Base-by-base conservation (phyloP, 2,329 filamentous ascomycete species). In the Cercospora nicotianae region DNA sequence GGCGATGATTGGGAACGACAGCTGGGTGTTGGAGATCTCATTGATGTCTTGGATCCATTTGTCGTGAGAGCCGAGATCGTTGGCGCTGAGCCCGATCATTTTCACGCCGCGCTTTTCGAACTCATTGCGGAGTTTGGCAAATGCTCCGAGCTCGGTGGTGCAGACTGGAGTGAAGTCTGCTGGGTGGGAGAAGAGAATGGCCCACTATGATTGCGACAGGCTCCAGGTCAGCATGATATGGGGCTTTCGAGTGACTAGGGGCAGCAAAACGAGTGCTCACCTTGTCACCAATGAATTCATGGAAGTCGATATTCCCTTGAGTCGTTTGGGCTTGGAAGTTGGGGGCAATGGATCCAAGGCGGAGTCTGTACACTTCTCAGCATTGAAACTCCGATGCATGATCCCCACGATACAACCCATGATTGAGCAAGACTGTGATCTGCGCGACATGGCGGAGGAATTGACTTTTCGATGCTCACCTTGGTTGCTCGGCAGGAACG, bases 121-220 rank as follows among this genome's bases (percentile, higher is more conserved):
- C 81, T 97, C 93, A 76, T 89, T 87, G 84, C 93, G 89, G 71
- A 97, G 86, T 83, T 94, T 95, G 75, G 93, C 91, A 77, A 97
- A 96, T 68, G 93, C 93, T 71, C 93, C 94, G 70, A 97, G 90
- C 84, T 97, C 94, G 64, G 93, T 97, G 72, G 94, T 97, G 87
- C 94, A 97, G 68, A 97, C 94, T 64, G 94, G 94, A 1, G 94
- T 97, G 86, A 92, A 97, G 82, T 97, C 94, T 68, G 82, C 90
- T 3, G 92, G 92, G 83, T 94, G 92, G 33, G 90, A 93, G 85
- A 95, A 94, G 75, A 95, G 85, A 72, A 95, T 87, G 67, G 90
- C 88, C 92, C 92, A 73, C 60, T 63, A 28, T 12, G 23, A 28
- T 28, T 28, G 48, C 23, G 23, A 26, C 7, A 8, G 26, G 23